Evolutionary conservation across 352 stramenopile species (phyloP).

Genomic region (Pythium plurisporium): DNA sequence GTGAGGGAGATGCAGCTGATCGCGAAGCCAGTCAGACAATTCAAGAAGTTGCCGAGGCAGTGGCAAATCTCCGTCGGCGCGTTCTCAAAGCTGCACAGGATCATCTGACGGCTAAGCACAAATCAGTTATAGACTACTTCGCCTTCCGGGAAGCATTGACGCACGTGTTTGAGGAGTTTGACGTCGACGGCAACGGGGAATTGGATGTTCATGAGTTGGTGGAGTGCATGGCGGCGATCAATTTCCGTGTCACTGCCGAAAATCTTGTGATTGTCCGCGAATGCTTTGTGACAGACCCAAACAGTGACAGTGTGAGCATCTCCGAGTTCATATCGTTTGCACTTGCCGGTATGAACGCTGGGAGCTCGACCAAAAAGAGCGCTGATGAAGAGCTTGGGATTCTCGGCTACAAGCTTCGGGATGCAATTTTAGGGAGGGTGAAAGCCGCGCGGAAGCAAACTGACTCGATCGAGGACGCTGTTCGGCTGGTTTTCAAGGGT

Average conservation of each 20-base stretch:
- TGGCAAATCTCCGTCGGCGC: constrained; percentile 32
- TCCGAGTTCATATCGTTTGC: constrained; percentile 76
- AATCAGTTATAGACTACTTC: constrained; percentile 31
- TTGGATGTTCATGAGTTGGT: constrained; percentile 52
- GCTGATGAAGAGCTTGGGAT: constrained; percentile 42
- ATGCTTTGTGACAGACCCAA: constrained; percentile 37
- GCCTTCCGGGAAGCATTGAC: constrained; percentile 52
- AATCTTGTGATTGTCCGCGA: constrained; percentile 49
- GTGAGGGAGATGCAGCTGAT: neutral
- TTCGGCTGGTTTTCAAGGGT: constrained; percentile 45
- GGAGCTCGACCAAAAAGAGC: neutral
- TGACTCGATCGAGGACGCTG: constrained; percentile 43
- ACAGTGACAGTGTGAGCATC: constrained; percentile 43
- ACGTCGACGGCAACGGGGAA: constrained; percentile 46
- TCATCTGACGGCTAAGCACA: constrained; percentile 26
- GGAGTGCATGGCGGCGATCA: constrained; percentile 43
- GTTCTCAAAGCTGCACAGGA: constrained; percentile 37
- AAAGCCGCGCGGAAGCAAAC: constrained; percentile 29
- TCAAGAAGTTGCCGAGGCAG: constrained; percentile 32
- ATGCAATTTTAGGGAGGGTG: constrained; percentile 39
- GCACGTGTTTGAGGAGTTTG: constrained; percentile 51
- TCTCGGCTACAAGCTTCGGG: constrained; percentile 40
- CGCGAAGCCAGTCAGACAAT: constrained; percentile 11
- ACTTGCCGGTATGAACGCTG: constrained; percentile 23
- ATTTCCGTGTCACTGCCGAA: constrained; percentile 33